Evolutionary conservation across 257 asterid genomes (phyloP), one percentile per base, ranked within the genome.

Genomic region (Ilex aquifolium): DNA sequence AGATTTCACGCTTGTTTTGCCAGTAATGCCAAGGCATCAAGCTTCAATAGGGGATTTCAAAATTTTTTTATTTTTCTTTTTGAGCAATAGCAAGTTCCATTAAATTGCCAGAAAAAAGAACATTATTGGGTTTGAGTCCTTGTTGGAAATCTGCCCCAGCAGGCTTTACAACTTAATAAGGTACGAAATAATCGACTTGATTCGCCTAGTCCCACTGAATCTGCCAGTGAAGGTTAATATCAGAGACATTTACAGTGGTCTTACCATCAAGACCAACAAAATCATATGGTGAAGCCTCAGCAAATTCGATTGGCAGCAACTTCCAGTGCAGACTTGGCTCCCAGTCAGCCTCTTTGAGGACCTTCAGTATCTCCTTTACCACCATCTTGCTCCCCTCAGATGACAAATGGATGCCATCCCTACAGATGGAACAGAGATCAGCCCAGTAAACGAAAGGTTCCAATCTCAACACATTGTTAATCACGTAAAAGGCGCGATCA

Each of bases 321-420:
- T 64, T 36, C 96, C 96, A 91, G 62, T 83, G 73, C 2, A 91
- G 69, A 58, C 78, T 78, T 10, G 98, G 98, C 44, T 85, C 83
- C 96, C 96, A 91, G 32, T 86, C 83, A 15, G 85, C 96, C 50
- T 72, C 76, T 65, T 78, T 83, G 7, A 91, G 77, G 32, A 88
- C 86, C 69, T 81, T 86, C 56, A 91, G 70, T 60, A 91, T 69
- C 67, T 86, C 95, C 82, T 73, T 73, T 59, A 77, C 90, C 44
- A 81, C 92, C 40, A 76, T 68, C 75, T 84, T 69, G 69, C 83
- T 76, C 53, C 95, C 98, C 62, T 84, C 83, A 0, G 86, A 30
- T 16, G 95, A 79, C 64, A 91, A 65, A 79, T 91, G 96, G 48
- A 88, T 69, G 32, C 98, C 96, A 59, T 91, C 98, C 68, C 98